These are phyloP conservation scores for Saccharomyces kudriavzevii DNA, from an alignment of 805 yeast genomes.

Conservation along the genomic window DNA sequence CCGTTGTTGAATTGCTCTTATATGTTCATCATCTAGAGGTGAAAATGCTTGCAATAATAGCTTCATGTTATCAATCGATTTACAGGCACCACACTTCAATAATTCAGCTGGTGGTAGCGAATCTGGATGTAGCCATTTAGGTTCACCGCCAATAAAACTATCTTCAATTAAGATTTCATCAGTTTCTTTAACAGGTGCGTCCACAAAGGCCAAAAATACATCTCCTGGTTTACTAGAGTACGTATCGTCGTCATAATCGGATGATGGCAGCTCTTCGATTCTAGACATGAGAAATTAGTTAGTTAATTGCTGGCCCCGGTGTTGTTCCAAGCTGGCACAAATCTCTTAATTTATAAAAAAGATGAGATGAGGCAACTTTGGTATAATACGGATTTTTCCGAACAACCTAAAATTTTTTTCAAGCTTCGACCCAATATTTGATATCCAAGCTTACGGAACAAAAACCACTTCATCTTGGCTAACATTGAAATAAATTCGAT, in stretches of 20 bases:
- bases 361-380: slow-evolving; percentile 5
- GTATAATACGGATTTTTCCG: background rate
- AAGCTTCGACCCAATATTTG: background rate
- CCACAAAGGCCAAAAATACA: slow-evolving; percentile 57
- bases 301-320: background rate
- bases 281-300: slow-evolving; percentile 5
- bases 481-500: background rate
- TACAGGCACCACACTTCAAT: slow-evolving; percentile 61
- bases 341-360: background rate
- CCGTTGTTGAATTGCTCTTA: slow-evolving; percentile 14
- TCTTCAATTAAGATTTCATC: slow-evolving; percentile 49
- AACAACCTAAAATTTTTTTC: background rate
- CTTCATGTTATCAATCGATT: slow-evolving; percentile 41
- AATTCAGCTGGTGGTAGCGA: slow-evolving; percentile 49
- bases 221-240: slow-evolving; percentile 22
- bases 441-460: background rate
- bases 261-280: slow-evolving; percentile 9
- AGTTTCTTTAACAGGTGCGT: slow-evolving; percentile 43
- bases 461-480: background rate
- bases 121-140: slow-evolving; percentile 58
- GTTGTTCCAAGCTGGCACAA: background rate
- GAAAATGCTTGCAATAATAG: slow-evolving; percentile 73
- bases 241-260: slow-evolving; percentile 21
- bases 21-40: slow-evolving; percentile 46
- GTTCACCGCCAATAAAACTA: slow-evolving; percentile 74